Evolutionary conservation across 2,329 filamentous ascomycete species (phyloP).

Genomic region (Leptographium galeiforme): DNA sequence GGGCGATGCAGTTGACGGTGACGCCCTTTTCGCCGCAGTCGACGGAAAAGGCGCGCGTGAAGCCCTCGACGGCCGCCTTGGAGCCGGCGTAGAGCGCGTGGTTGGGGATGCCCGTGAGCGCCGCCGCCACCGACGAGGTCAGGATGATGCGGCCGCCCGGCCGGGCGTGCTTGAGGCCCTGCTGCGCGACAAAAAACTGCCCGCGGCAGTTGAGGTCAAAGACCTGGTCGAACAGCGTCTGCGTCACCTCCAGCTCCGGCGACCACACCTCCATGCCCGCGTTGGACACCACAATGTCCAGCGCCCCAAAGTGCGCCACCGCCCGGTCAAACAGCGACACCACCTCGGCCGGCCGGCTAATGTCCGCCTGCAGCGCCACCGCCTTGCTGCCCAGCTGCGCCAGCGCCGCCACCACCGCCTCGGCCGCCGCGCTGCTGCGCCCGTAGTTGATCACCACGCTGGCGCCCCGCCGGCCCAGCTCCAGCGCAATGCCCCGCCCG

Average conservation of each 20-base stretch:
- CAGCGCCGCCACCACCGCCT: conserved; percentile 41
- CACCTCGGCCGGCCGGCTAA: conserved; percentile 46
- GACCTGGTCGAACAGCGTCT: conserved; percentile 58
- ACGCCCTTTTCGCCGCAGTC: conserved; percentile 56
- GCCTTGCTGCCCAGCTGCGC: conserved; percentile 41
- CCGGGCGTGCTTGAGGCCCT: conserved; percentile 57
- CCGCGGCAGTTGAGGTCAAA: conserved; percentile 59
- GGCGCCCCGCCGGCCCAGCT: conserved; percentile 52
- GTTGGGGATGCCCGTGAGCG: conserved; percentile 52
- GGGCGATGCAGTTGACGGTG: conserved; percentile 60
- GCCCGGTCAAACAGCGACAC: conserved; percentile 51
- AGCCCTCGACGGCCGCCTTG: conserved; percentile 61
- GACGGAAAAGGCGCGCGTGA: conserved; percentile 58
- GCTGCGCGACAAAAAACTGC: conserved; percentile 68
- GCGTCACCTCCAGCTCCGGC: conserved; percentile 53
- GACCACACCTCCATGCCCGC: conserved; percentile 60
- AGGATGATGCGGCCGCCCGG: conserved; percentile 59
- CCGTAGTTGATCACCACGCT: conserved; percentile 56
- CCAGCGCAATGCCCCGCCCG: conserved; percentile 50
- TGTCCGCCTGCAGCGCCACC: conserved; percentile 50
- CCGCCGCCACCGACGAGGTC: conserved; percentile 56
- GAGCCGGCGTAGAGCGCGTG: conserved; percentile 59
- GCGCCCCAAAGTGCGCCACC: conserved; percentile 49
- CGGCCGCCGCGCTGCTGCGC: conserved; percentile 39
- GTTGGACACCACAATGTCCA: conserved; percentile 64